phyloP scores from a whole-genome alignment of 768 basidiomycete species.

The Roridomyces roridus region DNA sequence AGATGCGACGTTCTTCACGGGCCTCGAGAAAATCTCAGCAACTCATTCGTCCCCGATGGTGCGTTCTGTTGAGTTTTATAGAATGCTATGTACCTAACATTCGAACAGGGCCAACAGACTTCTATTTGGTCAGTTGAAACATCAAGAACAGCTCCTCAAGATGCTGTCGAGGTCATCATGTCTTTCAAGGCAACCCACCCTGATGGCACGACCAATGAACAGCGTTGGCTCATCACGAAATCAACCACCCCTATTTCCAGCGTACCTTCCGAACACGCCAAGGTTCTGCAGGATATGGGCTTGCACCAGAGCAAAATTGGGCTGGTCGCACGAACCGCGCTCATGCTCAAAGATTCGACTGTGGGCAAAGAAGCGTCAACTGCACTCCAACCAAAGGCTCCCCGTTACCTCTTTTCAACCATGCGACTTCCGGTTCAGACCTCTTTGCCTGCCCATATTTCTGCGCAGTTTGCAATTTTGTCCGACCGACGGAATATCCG shows the following conservation, averaged over 20 bases:
- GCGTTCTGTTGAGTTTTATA: neutral
- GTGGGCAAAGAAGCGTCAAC: neutral
- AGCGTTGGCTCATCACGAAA: slow-evolving; percentile 18
- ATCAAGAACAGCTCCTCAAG: neutral
- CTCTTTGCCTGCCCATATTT: slow-evolving; percentile 27
- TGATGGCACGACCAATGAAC: neutral
- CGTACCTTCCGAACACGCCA: slow-evolving; percentile 8
- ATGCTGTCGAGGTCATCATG: slow-evolving; percentile 2
- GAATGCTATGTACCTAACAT: no score
- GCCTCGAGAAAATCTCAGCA: slow-evolving; percentile 9
- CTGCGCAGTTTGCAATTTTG: slow-evolving; percentile 28
- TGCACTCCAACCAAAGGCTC: neutral
- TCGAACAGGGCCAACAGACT: neutral
- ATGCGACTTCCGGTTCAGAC: slow-evolving; percentile 27
- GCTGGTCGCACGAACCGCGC: slow-evolving; percentile 13
- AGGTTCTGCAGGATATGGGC: slow-evolving; percentile 8
- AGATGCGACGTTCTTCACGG: slow-evolving; percentile 23
- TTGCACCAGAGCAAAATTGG: slow-evolving; percentile 14
- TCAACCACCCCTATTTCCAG: slow-evolving; percentile 8
- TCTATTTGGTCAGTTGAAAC: slow-evolving; percentile 12
- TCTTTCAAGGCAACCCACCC: neutral
- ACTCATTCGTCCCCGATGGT: slow-evolving; percentile 5
- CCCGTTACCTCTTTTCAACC: slow-evolving; percentile 24
- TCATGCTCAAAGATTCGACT: slow-evolving; percentile 9
- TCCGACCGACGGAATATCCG: slow-evolving; percentile 28